phyloP scores from a whole-genome alignment of 306 rosid genomes.

The Prunus salicina region DNA sequence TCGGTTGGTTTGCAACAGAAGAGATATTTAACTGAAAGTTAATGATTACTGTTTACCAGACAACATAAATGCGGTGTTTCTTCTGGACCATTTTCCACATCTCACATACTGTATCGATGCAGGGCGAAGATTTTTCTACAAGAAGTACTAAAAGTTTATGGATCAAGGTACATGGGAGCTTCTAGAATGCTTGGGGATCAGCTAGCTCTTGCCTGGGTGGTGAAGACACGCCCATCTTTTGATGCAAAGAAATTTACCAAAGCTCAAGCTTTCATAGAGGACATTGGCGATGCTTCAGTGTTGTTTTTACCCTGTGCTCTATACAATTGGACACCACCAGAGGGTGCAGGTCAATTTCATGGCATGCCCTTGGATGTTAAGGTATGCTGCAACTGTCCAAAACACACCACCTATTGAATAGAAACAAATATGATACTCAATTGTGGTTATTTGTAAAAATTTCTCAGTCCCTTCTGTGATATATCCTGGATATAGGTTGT shows the following conservation, averaged over 20 bases:
- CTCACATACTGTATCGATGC: conserved; percentile 13
- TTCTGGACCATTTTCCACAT: background rate
- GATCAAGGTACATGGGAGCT: conserved; percentile 60
- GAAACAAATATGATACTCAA: background rate
- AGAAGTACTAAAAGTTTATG: conserved; percentile 63
- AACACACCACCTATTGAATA: background rate
- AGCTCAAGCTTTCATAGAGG: conserved; percentile 55
- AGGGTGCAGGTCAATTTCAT: conserved; percentile 97
- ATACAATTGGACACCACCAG: conserved; percentile 98
- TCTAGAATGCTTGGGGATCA: conserved; percentile 98
- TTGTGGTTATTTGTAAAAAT: background rate
- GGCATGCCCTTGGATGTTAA: conserved; percentile 92
- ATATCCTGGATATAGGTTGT: conserved; percentile 52
- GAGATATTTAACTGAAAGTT: background rate
- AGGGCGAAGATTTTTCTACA: conserved; percentile 79
- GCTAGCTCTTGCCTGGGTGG: conserved; percentile 92
- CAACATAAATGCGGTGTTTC: background rate
- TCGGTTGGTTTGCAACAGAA: conserved; percentile 4
- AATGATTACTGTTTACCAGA: background rate
- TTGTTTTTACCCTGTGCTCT: conserved; percentile 75
- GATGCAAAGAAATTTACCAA: conserved; percentile 55
- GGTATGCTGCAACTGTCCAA: conserved; percentile 37
- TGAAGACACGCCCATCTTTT: conserved; percentile 69
- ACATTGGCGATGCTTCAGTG: conserved; percentile 55
- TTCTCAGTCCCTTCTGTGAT: background rate